These are phyloP conservation scores for Calvatia gigantea DNA, from an alignment of 768 basidiomycete genomes.

Conservation along the genomic window DNA sequence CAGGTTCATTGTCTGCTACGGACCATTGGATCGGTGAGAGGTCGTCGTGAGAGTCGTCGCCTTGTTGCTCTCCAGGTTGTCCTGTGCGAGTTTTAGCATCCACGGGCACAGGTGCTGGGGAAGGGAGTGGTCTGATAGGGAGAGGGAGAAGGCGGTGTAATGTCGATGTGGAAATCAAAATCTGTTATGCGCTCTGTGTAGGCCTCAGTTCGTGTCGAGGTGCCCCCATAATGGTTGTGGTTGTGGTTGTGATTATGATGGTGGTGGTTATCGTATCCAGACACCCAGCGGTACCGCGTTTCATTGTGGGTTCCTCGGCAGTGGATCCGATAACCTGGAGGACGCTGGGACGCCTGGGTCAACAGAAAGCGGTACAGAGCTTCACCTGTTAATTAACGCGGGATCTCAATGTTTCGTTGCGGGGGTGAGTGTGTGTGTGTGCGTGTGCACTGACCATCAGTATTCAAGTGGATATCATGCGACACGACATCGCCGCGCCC, in stretches of 20 bases:
- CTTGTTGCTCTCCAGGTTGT: background rate
- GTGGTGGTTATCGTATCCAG: conserved; percentile 31
- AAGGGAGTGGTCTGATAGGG: background rate
- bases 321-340: conserved; percentile 44
- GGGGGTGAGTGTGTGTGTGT: no score
- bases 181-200: conserved; percentile 60
- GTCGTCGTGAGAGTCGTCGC: conserved; percentile 15
- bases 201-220: conserved; percentile 30
- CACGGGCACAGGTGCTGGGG: background rate
- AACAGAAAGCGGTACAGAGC: conserved; percentile 74
- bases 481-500: conserved; percentile 54
- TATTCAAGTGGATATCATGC: conserved; percentile 67
- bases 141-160: conserved; percentile 22
- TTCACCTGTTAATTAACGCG: conserved; percentile 31
- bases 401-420: no score
- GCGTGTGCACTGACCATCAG: conserved; percentile 40
- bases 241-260: conserved; percentile 23
- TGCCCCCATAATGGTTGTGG: background rate
- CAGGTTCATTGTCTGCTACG: conserved; percentile 58
- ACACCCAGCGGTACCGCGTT: conserved; percentile 44
- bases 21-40: conserved; percentile 50
- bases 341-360: conserved; percentile 39
- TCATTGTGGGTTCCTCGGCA: conserved; percentile 58
- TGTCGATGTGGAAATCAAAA: conserved; percentile 66
- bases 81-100: background rate